Evolutionary conservation across 2,329 filamentous ascomycete species (phyloP).

Genomic region (Onygena corvina): DNA sequence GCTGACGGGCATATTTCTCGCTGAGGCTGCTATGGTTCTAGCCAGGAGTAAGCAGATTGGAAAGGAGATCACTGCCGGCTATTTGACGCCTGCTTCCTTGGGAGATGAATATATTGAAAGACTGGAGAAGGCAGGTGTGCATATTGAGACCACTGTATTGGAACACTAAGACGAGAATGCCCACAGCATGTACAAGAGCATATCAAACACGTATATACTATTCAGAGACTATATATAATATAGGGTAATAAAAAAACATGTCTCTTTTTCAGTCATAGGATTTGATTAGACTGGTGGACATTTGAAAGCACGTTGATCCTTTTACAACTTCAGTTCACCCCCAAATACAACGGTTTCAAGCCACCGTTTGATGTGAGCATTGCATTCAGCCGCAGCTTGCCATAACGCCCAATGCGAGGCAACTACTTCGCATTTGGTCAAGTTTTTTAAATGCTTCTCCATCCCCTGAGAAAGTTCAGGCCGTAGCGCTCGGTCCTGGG

Average conservation of each 20-base stretch:
- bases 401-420: conserved; percentile 73
- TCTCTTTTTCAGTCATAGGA: not conserved
- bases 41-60: conserved; percentile 31
- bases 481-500: conserved; percentile 58
- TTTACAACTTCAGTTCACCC: conserved; percentile 30
- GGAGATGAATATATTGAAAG: conserved; percentile 38
- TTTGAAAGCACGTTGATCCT: too few relatives aligned
- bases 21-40: conserved; percentile 36
- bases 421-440: conserved; percentile 55
- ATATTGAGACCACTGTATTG: conserved; percentile 30
- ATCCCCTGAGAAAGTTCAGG: conserved; percentile 60
- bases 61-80: conserved; percentile 33
- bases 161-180: conserved; percentile 14
- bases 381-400: conserved; percentile 59
- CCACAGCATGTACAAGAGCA: not conserved
- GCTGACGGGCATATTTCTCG: conserved; percentile 33
- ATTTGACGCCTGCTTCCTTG: conserved; percentile 39
- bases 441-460: conserved; percentile 52
- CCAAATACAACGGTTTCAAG: conserved; percentile 45
- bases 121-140: conserved; percentile 34
- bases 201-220: not conserved
- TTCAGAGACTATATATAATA: not conserved
- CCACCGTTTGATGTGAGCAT: conserved; percentile 56
- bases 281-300: too few relatives aligned
- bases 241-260: not conserved